These are phyloP conservation scores for Beverwykella pulmonaria DNA, from an alignment of 495 filamentous ascomycete genomes.

Conservation along the genomic window DNA sequence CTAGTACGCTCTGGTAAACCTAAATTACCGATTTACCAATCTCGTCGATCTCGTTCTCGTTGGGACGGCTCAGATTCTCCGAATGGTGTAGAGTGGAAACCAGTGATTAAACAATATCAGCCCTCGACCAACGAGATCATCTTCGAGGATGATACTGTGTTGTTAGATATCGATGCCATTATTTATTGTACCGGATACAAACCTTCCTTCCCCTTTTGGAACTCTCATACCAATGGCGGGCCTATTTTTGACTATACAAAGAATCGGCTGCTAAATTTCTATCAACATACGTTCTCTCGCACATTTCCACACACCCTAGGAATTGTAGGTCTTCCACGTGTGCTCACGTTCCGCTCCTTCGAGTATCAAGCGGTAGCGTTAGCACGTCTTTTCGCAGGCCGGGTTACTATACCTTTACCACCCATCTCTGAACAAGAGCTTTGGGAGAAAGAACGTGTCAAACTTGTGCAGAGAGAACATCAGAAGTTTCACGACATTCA, in stretches of 20 bases:
- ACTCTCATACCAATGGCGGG: constrained; percentile 45
- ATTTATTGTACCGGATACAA: constrained; percentile 57
- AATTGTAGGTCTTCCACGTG: constrained; percentile 51
- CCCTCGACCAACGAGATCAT: constrained; percentile 44
- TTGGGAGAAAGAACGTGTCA: constrained; percentile 48
- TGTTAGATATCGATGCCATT: constrained; percentile 50
- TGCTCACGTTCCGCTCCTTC: constrained; percentile 54
- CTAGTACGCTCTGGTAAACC: constrained; percentile 39
- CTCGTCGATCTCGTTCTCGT: constrained; percentile 48
- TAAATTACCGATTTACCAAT: constrained; percentile 50
- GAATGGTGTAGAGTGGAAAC: constrained; percentile 52
- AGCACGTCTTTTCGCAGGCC: constrained; percentile 50
- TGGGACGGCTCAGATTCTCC: constrained; percentile 53
- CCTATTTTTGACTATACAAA: constrained; percentile 50
- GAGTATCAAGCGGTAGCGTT: constrained; percentile 57
- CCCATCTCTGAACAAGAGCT: constrained; percentile 41
- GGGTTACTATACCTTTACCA: constrained; percentile 45
- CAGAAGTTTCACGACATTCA: constrained; percentile 54
- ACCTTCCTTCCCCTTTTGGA: constrained; percentile 56
- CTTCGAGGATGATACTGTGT: constrained; percentile 49
- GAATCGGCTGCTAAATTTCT: constrained; percentile 42
- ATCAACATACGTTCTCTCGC: constrained; percentile 53
- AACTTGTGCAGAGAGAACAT: constrained; percentile 32
- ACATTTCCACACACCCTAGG: constrained; percentile 45
- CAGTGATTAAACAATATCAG: constrained; percentile 46